Evolutionary conservation across 2,329 filamentous ascomycete species (phyloP).

Genomic region (Trichoderma simmonsii): DNA sequence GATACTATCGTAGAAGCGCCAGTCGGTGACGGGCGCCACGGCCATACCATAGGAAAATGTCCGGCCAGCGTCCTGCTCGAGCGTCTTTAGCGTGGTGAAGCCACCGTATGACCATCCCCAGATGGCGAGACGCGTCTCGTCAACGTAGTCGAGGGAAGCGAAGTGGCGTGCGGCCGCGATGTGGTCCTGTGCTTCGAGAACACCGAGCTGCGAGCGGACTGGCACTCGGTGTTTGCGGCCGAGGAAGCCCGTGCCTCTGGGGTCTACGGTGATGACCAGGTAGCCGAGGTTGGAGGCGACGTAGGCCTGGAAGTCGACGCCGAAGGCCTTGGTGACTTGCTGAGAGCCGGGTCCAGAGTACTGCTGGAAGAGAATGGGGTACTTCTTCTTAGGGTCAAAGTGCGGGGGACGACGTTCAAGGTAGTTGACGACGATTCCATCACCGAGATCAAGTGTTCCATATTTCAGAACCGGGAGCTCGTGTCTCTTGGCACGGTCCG

Average conservation of each 20-base stretch:
- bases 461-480: conserved; percentile 82
- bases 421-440: conserved; percentile 67
- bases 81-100: conserved; percentile 90
- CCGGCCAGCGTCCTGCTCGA: conserved; percentile 82
- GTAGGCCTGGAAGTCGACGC: conserved; percentile 86
- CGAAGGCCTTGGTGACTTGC: conserved; percentile 74
- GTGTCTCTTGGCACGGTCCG: conserved; percentile 66
- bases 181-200: conserved; percentile 84
- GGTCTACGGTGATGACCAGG: conserved; percentile 91
- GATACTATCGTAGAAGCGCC: conserved; percentile 90
- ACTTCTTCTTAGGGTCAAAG: conserved; percentile 78
- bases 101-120: conserved; percentile 99
- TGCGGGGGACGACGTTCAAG: conserved; percentile 87
- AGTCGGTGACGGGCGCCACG: conserved; percentile 97
- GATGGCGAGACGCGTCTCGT: conserved; percentile 77
- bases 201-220: conserved; percentile 78
- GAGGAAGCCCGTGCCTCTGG: conserved; percentile 85
- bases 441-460: conserved; percentile 74
- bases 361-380: conserved; percentile 91
- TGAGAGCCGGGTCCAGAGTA: conserved; percentile 97
- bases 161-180: conserved; percentile 86
- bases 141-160: conserved; percentile 78
- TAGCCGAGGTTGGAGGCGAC: conserved; percentile 84
- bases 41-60: conserved; percentile 98
- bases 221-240: conserved; percentile 80